Evolutionary conservation across 1,139 yeast genomes (phyloP), one percentile per base, ranked within the genome.

Genomic region (Saccharomycopsis hybrid): DNA sequence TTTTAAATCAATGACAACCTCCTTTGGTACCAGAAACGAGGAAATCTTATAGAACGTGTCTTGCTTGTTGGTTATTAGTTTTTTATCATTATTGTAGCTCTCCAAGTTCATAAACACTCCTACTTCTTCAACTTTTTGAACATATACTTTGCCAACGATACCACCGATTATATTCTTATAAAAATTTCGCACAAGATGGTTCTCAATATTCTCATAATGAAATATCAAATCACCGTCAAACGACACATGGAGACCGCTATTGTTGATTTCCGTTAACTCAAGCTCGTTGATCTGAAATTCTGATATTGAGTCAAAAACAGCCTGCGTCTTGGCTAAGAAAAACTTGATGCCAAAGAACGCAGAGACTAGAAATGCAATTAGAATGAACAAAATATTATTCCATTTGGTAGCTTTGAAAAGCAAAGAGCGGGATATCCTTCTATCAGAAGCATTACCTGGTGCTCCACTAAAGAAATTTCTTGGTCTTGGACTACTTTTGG

Each of bases 211-310:
- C 4, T 13, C 41, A 33, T 43, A 47, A 28, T 50, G 36, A 8
- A 50, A 45, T 8, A 4, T 4, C 9, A 47, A 18, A 5, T 27
- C 32, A 7, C 51, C 50, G 29, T 47, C 37, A 3, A 47, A 9
- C 13, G 39, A 28, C 1, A 42, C 33, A 8, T 24, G 28, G 3
- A 43, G 7, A 3, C 53, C 53, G 2, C 11, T n/a, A 31, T 50
- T 37, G 30, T 40, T 43, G 7, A 50, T 29, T 28, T 43, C 48
- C 3, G 9, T 35, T 13, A 50, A n/a, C 33, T 41, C 40, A 11
- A 47, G 5, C 5, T 35, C 9, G n/a, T 38, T 13, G 13, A 47
- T 18, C 13, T 43, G 11, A 30, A 50, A 44, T 11, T 48, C 47
- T 9, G 39, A 24, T 3, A 50, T 47, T 13, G 39, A 30, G 31